A percentile compares a stretch with the other conserved stretches of the same genome.
phyloP scores from a whole-genome alignment of 148 eudicot genomes.

The Spergularia bocconei region DNA sequence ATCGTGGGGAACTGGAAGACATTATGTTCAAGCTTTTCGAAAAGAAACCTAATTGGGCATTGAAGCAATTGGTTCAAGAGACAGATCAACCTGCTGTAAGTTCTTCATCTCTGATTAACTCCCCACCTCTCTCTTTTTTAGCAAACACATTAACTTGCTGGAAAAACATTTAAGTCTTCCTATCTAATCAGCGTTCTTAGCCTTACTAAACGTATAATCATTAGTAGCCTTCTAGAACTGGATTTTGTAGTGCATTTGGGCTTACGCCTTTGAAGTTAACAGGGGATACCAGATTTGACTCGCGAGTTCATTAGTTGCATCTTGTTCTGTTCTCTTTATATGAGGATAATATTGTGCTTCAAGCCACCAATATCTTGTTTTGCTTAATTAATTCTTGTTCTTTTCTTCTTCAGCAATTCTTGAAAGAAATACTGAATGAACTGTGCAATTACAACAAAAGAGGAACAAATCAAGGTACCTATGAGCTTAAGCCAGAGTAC shows the following conservation, averaged over 20 bases:
- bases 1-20: slow-evolving; percentile 93
- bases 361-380: background rate
- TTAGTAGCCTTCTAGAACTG: too few relatives aligned
- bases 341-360: background rate
- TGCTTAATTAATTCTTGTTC: background rate
- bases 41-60: slow-evolving; percentile 92
- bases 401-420: slow-evolving; percentile 67
- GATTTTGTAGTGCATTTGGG: background rate
- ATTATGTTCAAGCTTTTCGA: slow-evolving; percentile 96
- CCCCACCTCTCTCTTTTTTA: background rate
- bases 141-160: too few relatives aligned
- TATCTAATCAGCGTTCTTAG: too few relatives aligned
- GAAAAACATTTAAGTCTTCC: too few relatives aligned
- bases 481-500: slow-evolving; percentile 96
- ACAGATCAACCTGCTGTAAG: slow-evolving; percentile 99
- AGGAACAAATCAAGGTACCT: slow-evolving; percentile 91
- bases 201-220: too few relatives aligned
- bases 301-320: background rate
- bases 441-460: slow-evolving; percentile 96
- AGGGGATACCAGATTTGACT: background rate
- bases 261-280: background rate
- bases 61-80: slow-evolving; percentile 92
- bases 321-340: background rate
- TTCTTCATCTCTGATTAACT: background rate
- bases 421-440: slow-evolving; percentile 91